Evolutionary conservation across 768 basidiomycete species (phyloP).

Genomic region (Pleurotus citrinopileatus): DNA sequence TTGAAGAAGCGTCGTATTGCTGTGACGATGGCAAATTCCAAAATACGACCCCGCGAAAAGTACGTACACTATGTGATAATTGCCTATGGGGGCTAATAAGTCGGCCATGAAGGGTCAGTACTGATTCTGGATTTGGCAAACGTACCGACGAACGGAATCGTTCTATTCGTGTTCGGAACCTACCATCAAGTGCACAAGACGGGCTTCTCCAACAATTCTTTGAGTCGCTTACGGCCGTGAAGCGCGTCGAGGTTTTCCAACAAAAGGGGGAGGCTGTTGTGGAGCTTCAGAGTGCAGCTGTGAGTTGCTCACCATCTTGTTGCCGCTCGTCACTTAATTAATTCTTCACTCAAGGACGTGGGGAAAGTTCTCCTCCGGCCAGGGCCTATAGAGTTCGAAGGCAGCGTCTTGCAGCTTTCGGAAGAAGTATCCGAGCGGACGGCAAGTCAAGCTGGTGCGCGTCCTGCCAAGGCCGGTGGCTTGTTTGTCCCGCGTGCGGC

Average conservation of each 20-base stretch:
- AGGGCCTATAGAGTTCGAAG: constrained; percentile 72
- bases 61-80: constrained; percentile 26
- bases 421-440: constrained; percentile 45
- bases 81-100: too few relatives aligned
- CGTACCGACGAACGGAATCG: constrained; percentile 60
- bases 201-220: constrained; percentile 87
- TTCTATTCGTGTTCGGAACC: constrained; percentile 71
- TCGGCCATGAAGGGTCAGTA: too few relatives aligned
- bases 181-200: constrained; percentile 81
- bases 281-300: constrained; percentile 65
- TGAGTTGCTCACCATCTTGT: constrained; percentile 27
- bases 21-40: constrained; percentile 81
- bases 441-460: constrained; percentile 25
- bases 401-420: constrained; percentile 52
- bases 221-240: constrained; percentile 71
- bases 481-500: constrained; percentile 70
- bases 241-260: constrained; percentile 72
- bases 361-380: constrained; percentile 72
- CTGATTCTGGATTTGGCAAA: constrained; percentile 58
- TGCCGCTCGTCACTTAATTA: neutral
- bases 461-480: constrained; percentile 39
- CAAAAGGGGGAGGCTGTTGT: constrained; percentile 60
- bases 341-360: constrained; percentile 58
- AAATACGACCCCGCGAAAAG: constrained; percentile 53
- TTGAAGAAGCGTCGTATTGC: constrained; percentile 88